Conservation (phyloP, 2,329 filamentous ascomycete species). For the Fusarium clavum region DNA sequence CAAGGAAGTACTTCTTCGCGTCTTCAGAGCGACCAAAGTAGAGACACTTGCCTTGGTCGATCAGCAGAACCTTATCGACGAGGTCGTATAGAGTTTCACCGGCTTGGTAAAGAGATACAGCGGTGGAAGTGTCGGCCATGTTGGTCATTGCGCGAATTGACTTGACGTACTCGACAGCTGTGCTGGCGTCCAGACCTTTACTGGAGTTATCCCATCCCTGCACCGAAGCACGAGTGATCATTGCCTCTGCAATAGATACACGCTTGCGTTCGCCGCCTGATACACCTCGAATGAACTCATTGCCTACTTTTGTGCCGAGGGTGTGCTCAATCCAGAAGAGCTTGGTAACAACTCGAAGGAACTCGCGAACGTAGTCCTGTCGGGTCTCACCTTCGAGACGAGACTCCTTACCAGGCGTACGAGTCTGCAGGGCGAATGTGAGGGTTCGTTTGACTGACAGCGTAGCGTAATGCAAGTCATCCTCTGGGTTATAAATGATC, state of each 20-base stretch:
- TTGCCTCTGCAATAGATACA: constrained; percentile 78
- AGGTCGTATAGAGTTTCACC: constrained; percentile 73
- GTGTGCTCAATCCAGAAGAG: constrained; percentile 79
- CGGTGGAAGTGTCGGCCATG: constrained; percentile 77
- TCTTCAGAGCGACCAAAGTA: constrained; percentile 74
- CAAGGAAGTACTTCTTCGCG: constrained; percentile 75
- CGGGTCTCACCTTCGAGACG: constrained; percentile 70
- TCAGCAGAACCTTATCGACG: constrained; percentile 82
- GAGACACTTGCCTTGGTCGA: constrained; percentile 77
- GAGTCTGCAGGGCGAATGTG: constrained; percentile 72
- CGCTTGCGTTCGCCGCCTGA: constrained; percentile 77
- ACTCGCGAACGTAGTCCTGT: constrained; percentile 64
- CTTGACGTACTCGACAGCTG: constrained; percentile 77
- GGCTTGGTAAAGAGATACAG: constrained; percentile 78
- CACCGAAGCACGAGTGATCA: constrained; percentile 69
- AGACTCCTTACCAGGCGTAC: constrained; percentile 64
- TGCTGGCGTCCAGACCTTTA: constrained; percentile 77
- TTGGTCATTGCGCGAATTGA: constrained; percentile 72
- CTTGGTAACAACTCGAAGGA: constrained; percentile 72
- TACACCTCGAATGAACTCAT: constrained; percentile 73
- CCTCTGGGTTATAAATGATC: constrained; percentile 76
- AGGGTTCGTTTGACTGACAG: constrained; percentile 75
- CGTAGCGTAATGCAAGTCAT: constrained; percentile 76
- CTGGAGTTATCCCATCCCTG: constrained; percentile 82
- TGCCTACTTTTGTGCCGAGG: constrained; percentile 74